Conservation (phyloP, 73 alveolate genomes). For the Paramecium sonneborni region DNA sequence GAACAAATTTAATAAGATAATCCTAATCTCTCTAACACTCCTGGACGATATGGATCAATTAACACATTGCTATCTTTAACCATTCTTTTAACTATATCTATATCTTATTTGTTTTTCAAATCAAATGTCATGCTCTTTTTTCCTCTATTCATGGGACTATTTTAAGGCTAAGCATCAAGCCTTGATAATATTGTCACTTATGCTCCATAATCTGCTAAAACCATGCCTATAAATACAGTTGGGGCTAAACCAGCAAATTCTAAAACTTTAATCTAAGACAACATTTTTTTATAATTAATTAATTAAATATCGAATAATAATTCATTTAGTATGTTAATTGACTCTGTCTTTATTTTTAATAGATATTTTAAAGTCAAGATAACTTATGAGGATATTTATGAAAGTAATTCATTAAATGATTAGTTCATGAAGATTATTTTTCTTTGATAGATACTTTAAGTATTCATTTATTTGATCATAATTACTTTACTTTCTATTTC, state of each 20-base stretch:
- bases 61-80: constrained; percentile 68
- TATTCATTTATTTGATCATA: background rate
- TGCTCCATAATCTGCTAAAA: too few relatives aligned
- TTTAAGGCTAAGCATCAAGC: background rate
- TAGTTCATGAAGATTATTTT: background rate
- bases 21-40: constrained; percentile 70
- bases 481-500: constrained; percentile 6
- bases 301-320: background rate
- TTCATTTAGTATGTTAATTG: background rate
- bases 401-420: background rate
- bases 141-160: constrained; percentile 45
- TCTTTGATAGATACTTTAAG: constrained; percentile 22
- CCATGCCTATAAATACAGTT: background rate
- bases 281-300: background rate
- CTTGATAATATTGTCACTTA: too few relatives aligned
- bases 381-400: background rate
- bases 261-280: background rate
- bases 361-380: background rate
- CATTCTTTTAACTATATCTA: constrained; percentile 34
- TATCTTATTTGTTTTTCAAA: constrained; percentile 26
- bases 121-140: constrained; percentile 24
- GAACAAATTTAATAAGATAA: background rate
- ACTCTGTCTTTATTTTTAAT: background rate
- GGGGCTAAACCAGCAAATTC: background rate
- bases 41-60: constrained; percentile 73